These are phyloP conservation scores for Fusarium napiforme DNA, from an alignment of 2,329 filamentous ascomycete species.

Conservation along the genomic window DNA sequence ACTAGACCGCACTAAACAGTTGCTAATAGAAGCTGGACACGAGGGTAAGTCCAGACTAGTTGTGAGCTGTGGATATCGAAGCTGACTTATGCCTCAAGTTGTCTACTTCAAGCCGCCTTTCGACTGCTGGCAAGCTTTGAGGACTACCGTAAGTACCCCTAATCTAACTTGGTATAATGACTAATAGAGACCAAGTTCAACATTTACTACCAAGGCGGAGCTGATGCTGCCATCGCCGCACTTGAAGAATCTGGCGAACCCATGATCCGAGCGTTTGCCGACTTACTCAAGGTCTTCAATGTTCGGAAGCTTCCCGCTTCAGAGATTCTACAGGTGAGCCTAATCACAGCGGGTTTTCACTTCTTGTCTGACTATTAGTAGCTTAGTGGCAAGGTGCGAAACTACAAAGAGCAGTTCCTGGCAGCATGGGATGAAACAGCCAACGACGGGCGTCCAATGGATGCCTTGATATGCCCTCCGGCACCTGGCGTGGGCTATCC, in stretches of 20 bases:
- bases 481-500: constrained; percentile 3
- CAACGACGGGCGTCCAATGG: background rate
- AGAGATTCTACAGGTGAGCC: background rate
- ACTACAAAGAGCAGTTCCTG: background rate
- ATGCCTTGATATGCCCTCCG: constrained; percentile 11
- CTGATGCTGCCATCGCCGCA: background rate
- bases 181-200: background rate
- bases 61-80: fast-evolving
- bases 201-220: constrained; percentile 13
- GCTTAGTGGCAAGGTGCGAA: background rate
- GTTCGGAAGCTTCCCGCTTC: background rate
- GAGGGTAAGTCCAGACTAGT: background rate
- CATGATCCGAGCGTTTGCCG: background rate
- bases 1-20: background rate
- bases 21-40: background rate
- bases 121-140: constrained; percentile 13
- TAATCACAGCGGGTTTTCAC: fast-evolving
- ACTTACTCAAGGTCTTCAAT: constrained; percentile 8
- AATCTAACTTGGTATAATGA: fast-evolving
- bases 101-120: constrained; percentile 18
- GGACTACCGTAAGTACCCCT: background rate
- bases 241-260: constrained; percentile 14
- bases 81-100: background rate
- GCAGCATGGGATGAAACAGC: constrained; percentile 4
- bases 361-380: background rate